Evolutionary conservation across 257 asterid species (phyloP).

Genomic region (Knoxia roxburghii): DNA sequence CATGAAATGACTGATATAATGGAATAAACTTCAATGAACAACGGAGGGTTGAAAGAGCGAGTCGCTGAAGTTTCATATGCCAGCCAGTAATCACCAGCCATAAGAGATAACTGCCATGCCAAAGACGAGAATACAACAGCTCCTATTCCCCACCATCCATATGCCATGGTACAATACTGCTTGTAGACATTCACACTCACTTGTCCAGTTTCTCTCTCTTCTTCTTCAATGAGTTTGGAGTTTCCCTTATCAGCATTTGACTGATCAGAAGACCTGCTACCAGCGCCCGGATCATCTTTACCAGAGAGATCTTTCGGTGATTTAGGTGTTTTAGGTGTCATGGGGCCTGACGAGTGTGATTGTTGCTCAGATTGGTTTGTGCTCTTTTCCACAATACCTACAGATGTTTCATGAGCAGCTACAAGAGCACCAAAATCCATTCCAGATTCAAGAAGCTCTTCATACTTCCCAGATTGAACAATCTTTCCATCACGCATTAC

Average conservation of each 20-base stretch:
- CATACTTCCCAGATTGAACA: constrained; percentile 65
- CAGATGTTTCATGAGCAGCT: constrained; percentile 64
- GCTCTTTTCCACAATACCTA: constrained; percentile 48
- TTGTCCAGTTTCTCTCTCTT: constrained; percentile 64
- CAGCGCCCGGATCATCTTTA: constrained; percentile 23
- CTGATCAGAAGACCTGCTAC: constrained; percentile 21
- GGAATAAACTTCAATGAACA: constrained; percentile 40
- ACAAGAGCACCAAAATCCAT: constrained; percentile 59
- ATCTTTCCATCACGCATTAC: constrained; percentile 64
- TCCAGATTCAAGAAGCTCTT: constrained; percentile 37
- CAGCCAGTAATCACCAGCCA: constrained; percentile 68
- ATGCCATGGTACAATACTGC: constrained; percentile 54
- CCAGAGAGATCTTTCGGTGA: constrained; percentile 20
- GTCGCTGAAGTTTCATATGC: constrained; percentile 59
- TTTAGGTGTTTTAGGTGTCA: constrained; percentile 25
- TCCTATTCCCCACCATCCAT: constrained; percentile 64
- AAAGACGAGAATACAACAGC: constrained; percentile 32
- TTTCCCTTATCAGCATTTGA: constrained; percentile 22
- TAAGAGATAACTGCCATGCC: constrained; percentile 38
- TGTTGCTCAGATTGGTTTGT: constrained; percentile 8
- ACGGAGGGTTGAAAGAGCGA: constrained; percentile 29
- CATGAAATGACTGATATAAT: constrained; percentile 32
- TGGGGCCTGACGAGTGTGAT: constrained; percentile 2
- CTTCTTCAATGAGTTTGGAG: constrained; percentile 62
- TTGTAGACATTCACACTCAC: constrained; percentile 45